These are phyloP conservation scores for Stachybotrys echinatus DNA, from an alignment of 2,329 filamentous ascomycete genomes.

Conservation along the genomic window DNA sequence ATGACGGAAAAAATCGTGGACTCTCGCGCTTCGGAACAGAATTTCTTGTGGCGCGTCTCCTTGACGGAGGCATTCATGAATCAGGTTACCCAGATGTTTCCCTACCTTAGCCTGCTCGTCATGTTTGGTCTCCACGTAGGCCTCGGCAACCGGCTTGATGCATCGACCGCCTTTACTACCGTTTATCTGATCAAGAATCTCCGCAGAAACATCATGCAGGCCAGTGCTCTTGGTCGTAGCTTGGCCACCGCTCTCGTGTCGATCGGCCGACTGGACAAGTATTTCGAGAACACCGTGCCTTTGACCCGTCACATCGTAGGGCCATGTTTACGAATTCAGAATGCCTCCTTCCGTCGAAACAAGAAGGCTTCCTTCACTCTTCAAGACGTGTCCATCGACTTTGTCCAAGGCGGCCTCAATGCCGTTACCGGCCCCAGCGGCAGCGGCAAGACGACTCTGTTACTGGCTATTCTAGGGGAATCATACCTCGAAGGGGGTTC, in stretches of 20 bases:
- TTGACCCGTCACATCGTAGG: constrained; percentile 43
- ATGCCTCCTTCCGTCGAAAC: constrained; percentile 43
- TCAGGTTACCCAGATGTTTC: constrained; percentile 46
- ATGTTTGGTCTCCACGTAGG: constrained; percentile 50
- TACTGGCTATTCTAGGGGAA: constrained; percentile 50
- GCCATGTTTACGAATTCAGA: constrained; percentile 37
- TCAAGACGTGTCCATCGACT: constrained; percentile 42
- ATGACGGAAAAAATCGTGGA: constrained; percentile 45
- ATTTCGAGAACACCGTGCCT: constrained; percentile 45
- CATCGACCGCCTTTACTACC: constrained; percentile 54
- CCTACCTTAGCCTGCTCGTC: constrained; percentile 44
- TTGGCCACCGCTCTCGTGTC: constrained; percentile 34
- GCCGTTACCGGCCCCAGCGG: constrained; percentile 50
- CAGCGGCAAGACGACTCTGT: constrained; percentile 51
- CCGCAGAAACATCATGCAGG: constrained; percentile 45
- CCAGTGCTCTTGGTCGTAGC: constrained; percentile 34
- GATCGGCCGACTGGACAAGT: constrained; percentile 47
- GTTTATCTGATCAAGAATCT: constrained; percentile 48
- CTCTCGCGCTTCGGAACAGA: constrained; percentile 46
- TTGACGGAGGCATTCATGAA: constrained; percentile 40
- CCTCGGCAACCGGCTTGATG: constrained; percentile 42
- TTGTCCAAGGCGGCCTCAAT: constrained; percentile 49
- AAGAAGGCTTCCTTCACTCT: constrained; percentile 45
- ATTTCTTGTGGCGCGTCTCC: constrained; percentile 47
- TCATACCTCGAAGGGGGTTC: constrained; percentile 42